phyloP scores from a whole-genome alignment of 805 yeast species.

The Sugiyamaella boreocaroliniensis region DNA sequence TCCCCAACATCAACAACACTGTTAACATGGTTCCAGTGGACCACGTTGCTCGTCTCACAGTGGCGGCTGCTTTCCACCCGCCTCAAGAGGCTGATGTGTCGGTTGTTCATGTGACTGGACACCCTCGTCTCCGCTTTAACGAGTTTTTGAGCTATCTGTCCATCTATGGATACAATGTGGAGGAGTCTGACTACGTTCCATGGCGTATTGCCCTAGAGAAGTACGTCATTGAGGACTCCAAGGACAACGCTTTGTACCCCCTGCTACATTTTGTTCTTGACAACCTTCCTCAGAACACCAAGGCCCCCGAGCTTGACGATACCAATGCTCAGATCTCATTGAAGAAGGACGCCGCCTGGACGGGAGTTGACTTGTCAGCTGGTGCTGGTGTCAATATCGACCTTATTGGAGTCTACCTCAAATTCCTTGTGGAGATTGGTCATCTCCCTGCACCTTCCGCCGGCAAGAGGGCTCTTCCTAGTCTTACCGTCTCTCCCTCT shows the following conservation, averaged over 20 bases:
- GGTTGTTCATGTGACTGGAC: conserved; percentile 96
- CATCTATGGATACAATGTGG: conserved; percentile 65
- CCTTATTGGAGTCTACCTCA: conserved; percentile 67
- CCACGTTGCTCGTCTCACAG: conserved; percentile 89
- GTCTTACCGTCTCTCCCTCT: conserved; percentile 35
- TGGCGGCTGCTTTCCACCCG: conserved; percentile 75
- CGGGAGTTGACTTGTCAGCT: conserved; percentile 57
- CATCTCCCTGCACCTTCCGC: conserved; percentile 59
- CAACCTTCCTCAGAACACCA: conserved; percentile 81
- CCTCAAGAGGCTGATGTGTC: conserved; percentile 46
- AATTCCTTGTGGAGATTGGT: conserved; percentile 74
- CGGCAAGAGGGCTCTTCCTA: conserved; percentile 42
- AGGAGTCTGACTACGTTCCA: conserved; percentile 55
- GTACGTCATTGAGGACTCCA: conserved; percentile 64
- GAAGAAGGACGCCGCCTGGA: conserved; percentile 50
- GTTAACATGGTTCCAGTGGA: conserved; percentile 98
- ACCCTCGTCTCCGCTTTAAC: conserved; percentile 80
- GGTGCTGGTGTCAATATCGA: conserved; percentile 71
- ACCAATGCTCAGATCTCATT: conserved; percentile 69
- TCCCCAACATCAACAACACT: conserved; percentile 78
- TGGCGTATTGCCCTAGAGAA: conserved; percentile 78
- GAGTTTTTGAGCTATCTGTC: conserved; percentile 62
- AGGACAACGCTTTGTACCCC: conserved; percentile 87
- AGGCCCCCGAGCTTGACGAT: conserved; percentile 95
- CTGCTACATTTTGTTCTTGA: conserved; percentile 90